Conservation (phyloP, 768 basidiomycete genomes). For the Neoboletus subvelutipes region DNA sequence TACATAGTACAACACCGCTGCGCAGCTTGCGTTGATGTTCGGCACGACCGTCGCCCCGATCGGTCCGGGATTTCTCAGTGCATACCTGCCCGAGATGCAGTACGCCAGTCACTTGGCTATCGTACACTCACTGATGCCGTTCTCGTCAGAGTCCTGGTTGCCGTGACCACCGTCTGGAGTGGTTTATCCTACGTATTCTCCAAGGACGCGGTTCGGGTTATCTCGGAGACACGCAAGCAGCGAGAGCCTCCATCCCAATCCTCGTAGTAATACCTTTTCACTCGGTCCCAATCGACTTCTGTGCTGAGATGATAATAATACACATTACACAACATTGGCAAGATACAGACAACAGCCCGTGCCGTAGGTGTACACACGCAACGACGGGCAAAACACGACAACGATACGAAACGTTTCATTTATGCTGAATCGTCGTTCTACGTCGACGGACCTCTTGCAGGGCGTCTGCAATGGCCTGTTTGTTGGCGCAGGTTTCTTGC, state of each 20-base stretch:
- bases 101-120: slow-evolving; percentile 39
- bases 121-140: neutral
- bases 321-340: slow-evolving; percentile 17
- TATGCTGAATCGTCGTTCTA: slow-evolving; percentile 32
- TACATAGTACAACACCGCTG: slow-evolving; percentile 80
- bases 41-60: slow-evolving; percentile 83
- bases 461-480: slow-evolving; percentile 61
- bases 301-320: slow-evolving; percentile 18
- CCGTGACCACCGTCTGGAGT: slow-evolving; percentile 88
- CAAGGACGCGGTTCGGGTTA: slow-evolving; percentile 67
- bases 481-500: slow-evolving; percentile 60
- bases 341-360: slow-evolving; percentile 20
- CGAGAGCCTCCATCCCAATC: slow-evolving; percentile 27
- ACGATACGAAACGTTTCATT: slow-evolving; percentile 9
- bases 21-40: slow-evolving; percentile 92
- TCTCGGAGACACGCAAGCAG: slow-evolving; percentile 39
- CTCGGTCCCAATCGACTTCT: neutral
- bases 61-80: slow-evolving; percentile 54
- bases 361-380: neutral
- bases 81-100: slow-evolving; percentile 70
- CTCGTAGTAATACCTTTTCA: slow-evolving; percentile 7
- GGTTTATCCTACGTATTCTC: slow-evolving; percentile 81
- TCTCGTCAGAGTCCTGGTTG: slow-evolving; percentile 72
- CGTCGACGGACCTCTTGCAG: slow-evolving; percentile 67
- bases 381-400: neutral